A percentile compares a stretch with the other conserved stretches of the same genome.
Evolutionary conservation across 106 monocot species (phyloP).

Genomic region (Apostasia ramifera): DNA sequence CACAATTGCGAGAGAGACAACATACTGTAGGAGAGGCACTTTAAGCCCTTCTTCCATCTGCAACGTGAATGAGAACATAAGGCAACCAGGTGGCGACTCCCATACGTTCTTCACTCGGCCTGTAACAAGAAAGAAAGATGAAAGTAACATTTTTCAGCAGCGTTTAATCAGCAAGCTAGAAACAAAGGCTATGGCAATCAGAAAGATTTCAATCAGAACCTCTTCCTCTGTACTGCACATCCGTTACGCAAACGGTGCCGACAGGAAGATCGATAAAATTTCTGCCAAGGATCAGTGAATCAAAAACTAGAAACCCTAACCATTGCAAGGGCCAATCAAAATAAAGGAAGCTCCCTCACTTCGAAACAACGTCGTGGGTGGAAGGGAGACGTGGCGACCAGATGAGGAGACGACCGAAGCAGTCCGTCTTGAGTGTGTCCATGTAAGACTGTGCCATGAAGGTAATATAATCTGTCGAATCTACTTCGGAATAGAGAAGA

Average conservation of each 20-base stretch:
- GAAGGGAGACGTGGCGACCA: slow-evolving; percentile 67
- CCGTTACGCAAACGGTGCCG: slow-evolving; percentile 50
- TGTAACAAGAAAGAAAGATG: slow-evolving; percentile 11
- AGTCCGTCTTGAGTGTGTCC: slow-evolving; percentile 26
- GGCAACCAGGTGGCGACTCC: slow-evolving; percentile 87
- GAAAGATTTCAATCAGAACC: slow-evolving; percentile 19
- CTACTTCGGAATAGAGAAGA: slow-evolving; percentile 22
- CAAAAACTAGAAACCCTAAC: not conserved
- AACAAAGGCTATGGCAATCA: not conserved
- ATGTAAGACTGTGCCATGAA: slow-evolving; percentile 31
- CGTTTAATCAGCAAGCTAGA: not conserved
- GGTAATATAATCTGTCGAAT: slow-evolving; percentile 1
- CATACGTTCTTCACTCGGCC: slow-evolving; percentile 82
- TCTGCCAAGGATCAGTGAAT: slow-evolving; percentile 17
- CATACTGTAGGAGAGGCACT: slow-evolving; percentile 84
- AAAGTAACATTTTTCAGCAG: slow-evolving; percentile 5
- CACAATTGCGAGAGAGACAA: slow-evolving; percentile 77
- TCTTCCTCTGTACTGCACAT: slow-evolving; percentile 70
- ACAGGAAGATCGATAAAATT: slow-evolving; percentile 49
- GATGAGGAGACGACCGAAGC: slow-evolving; percentile 47
- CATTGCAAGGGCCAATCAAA: not conserved
- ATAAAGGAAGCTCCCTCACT: slow-evolving; percentile 21
- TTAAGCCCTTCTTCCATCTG: slow-evolving; percentile 84
- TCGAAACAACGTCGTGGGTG: slow-evolving; percentile 64
- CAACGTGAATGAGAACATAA: slow-evolving; percentile 80